Percentiles rank a stretch among this genome's conserved stretches.
Conservation (phyloP, 306 rosid species). For the Dalbergia cochinchinensis region DNA sequence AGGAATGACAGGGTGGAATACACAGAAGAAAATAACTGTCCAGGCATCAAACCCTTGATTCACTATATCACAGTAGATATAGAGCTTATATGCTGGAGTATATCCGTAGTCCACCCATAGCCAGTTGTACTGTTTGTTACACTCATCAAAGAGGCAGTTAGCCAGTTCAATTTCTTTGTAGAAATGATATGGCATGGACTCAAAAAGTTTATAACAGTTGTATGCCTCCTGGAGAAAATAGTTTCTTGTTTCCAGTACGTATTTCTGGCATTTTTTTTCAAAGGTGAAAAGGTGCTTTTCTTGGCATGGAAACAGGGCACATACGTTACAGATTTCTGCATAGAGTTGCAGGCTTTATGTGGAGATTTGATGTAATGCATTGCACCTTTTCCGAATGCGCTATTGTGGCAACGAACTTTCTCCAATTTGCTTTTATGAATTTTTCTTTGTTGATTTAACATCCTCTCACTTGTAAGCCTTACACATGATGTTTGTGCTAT, state of each 20-base stretch:
- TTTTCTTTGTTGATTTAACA: conserved; percentile 29
- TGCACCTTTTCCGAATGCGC: conserved; percentile 8
- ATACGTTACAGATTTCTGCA: neutral
- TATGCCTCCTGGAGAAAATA: conserved; percentile 8
- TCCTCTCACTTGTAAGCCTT: conserved; percentile 39
- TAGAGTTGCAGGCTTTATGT: conserved; percentile 11
- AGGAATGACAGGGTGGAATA: conserved; percentile 9
- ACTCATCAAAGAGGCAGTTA: neutral
- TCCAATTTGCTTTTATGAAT: neutral
- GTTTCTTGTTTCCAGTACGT: conserved; percentile 4
- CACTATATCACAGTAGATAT: conserved; percentile 16
- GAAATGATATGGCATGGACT: neutral
- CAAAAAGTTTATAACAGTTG: neutral
- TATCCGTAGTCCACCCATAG: neutral
- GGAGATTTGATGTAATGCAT: conserved; percentile 26
- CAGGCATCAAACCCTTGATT: conserved; percentile 27
- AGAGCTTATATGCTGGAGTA: neutral
- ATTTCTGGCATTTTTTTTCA: conserved; percentile 1
- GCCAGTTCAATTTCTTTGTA: conserved; percentile 17
- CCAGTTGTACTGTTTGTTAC: conserved; percentile 12
- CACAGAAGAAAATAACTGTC: conserved; percentile 24
- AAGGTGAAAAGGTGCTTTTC: conserved; percentile 3
- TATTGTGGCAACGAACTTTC: conserved; percentile 2
- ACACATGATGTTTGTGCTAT: conserved; percentile 42
- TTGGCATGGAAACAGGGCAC: conserved; percentile 2